Base-by-base conservation (phyloP, 805 yeast genomes). In the Yamadazyma akitaensis region DNA sequence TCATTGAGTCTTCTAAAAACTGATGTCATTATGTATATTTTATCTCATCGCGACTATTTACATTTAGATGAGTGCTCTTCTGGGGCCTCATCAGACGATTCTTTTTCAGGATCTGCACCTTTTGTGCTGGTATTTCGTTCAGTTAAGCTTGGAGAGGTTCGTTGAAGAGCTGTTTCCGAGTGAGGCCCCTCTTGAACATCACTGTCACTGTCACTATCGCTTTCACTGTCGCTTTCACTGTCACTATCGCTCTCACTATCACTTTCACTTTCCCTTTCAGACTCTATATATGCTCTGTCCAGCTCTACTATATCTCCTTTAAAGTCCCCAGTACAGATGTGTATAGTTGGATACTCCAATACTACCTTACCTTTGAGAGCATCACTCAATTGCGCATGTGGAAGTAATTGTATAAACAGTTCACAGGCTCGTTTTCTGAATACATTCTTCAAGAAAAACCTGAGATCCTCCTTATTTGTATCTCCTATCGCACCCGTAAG, bases 261-360 rank as follows among this genome's bases (percentile, higher is more conserved):
- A 9, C 36, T 28, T 32, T 24, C 10, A 24, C 35, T 14, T n/a
- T 37, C 40, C 3, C n/a, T 13, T 18, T 42, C 39, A 7, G 34
- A 12, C n/a, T 25, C 40, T 6, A 38, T 34, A 37, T 32, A 51
- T 55, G 51, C 60, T 8, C 35, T 37, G 1, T 46, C 49, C 6
- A 40, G 7, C 14, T 32, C 50, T 2, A 50, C 51, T 55, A 46
- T 51, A 59, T 0, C 63, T 65, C 11, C 55, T 40, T 35, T 73
- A 62, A 16, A 56, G 39, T 14, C 40, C 19, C 12, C 48, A 50
- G 19, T 48, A 47, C 76, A 67, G 1, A 85, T 69, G 46, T 69
- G 73, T 4, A 89, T 68, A 0, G 90, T 84, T 0, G 97, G 96
- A 53, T 77, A 89, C 59, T 89, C 97, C 31, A 88, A 72, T 0